Evolutionary conservation across 2,329 filamentous ascomycete species (phyloP), one percentile per base, ranked within the genome.

Genomic region (Colletotrichum ledebouriae): DNA sequence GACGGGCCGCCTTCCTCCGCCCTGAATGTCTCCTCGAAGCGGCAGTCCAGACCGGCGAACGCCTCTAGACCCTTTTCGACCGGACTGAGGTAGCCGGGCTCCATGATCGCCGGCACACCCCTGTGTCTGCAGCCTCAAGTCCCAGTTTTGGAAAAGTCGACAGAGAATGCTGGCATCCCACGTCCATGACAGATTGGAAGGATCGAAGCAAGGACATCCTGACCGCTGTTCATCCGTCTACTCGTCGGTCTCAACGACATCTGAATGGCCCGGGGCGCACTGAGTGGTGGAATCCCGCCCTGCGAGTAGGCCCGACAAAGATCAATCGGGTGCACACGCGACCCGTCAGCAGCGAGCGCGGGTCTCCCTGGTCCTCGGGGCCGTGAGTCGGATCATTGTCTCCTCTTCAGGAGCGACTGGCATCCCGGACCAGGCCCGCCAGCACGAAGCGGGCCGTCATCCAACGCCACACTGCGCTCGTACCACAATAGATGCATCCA

Each of bases 1-100:
- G 59, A 66, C 70, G 70, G 69, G 55, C 70, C 70, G 70, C 69
- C 68, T 71, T 67, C 69, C 70, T 71, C 70, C 70, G 70, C 69
- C 53, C 64, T 69, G 60, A 65, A 56, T 60, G 47, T 34, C 44
- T 52, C 15, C 69, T 39, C 53, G 29, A 70, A 63, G 34, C 55
- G 60, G 70, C 25, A 67, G 11, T 29, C 49, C 29, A 58, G 53
- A 6, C 53, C 53, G 53, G 46, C 6, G 17, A 41, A 33, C 53
- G 15, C 60, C 64, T 58, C 50, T 46, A 34, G 46, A 47, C 52
- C 41, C 17, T 22, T 15, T 53, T n/a, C 22, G 41, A 49, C 15
- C 13, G 34, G 17, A 29, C 41, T 39, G 34, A 61, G 33, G 50
- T 49, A 29, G 50, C 29, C 37, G 57, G 63, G 44, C 34, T 29